A percentile compares a stretch with the other conserved stretches of the same genome.
Evolutionary conservation across 1,139 yeast species (phyloP).

Genomic region (Protomyces lactucae-debilis): DNA sequence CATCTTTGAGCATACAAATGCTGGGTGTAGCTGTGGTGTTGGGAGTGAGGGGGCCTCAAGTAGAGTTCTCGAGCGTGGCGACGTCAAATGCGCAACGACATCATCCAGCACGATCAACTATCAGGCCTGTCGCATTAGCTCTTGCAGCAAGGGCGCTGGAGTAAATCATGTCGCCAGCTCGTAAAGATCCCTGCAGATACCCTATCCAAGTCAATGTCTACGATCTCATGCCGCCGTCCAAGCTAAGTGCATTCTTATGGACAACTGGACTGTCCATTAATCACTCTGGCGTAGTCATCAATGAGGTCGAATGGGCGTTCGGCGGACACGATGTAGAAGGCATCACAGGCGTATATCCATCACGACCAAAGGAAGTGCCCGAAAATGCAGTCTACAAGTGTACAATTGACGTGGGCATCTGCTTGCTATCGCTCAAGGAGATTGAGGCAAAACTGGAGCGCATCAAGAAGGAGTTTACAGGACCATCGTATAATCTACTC

Average conservation of each 20-base stretch:
- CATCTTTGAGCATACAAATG: no score
- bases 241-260: conserved; percentile 15
- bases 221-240: conserved; percentile 19
- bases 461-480: conserved; percentile 10
- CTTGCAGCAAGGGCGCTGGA: no score
- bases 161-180: not conserved
- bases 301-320: conserved; percentile 18
- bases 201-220: conserved; percentile 18
- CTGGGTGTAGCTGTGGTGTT: no score
- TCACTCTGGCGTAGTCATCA: conserved; percentile 19
- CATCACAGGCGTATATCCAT: conserved; percentile 18
- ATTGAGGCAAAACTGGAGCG: conserved; percentile 4
- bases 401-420: conserved; percentile 7
- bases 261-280: conserved; percentile 12
- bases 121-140: no score
- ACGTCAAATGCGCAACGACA: no score
- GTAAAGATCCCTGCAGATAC: not conserved
- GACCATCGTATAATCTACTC: conserved; percentile 10
- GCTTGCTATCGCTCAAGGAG: not conserved
- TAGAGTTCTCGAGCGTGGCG: no score
- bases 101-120: no score
- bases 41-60: no score
- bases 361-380: conserved; percentile 14
- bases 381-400: conserved; percentile 12
- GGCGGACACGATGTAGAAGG: conserved; percentile 27